Conservation (phyloP, 305 asterid species). For the Fraxinus xanthoxyloides region DNA sequence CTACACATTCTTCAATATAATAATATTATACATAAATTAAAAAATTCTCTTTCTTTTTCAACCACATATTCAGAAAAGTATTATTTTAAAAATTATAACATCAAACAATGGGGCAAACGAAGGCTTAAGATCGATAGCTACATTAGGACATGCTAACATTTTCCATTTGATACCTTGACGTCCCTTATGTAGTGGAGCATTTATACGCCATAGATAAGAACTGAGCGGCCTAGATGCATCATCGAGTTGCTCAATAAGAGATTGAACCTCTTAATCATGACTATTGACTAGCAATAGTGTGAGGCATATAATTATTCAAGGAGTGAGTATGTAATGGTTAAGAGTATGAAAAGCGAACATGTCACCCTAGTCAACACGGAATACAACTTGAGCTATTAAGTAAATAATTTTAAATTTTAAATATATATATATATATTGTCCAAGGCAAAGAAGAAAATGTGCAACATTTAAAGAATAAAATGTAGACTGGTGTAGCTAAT, state of each 20-base stretch:
- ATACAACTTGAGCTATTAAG: background rate
- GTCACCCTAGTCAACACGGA: background rate
- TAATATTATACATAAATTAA: no score
- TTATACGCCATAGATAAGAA: background rate
- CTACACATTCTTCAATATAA: no score
- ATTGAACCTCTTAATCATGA: background rate
- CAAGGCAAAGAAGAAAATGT: background rate
- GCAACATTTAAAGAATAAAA: background rate
- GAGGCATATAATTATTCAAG: background rate
- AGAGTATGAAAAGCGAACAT: background rate
- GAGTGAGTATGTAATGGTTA: no score
- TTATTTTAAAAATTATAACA: no score
- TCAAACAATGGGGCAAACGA: no score
- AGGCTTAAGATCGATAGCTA: background rate
- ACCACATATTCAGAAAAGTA: no score
- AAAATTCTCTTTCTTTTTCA: no score
- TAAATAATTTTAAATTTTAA: background rate
- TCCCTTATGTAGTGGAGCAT: background rate
- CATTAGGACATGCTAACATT: background rate
- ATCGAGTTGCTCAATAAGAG: background rate
- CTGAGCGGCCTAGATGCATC: no score
- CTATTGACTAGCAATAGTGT: background rate
- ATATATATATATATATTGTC: background rate
- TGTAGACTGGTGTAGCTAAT: slow-evolving; percentile 26
- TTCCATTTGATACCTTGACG: background rate